Evolutionary conservation across 148 eudicot genomes (phyloP).

Genomic region (Fallopia convolvulus): DNA sequence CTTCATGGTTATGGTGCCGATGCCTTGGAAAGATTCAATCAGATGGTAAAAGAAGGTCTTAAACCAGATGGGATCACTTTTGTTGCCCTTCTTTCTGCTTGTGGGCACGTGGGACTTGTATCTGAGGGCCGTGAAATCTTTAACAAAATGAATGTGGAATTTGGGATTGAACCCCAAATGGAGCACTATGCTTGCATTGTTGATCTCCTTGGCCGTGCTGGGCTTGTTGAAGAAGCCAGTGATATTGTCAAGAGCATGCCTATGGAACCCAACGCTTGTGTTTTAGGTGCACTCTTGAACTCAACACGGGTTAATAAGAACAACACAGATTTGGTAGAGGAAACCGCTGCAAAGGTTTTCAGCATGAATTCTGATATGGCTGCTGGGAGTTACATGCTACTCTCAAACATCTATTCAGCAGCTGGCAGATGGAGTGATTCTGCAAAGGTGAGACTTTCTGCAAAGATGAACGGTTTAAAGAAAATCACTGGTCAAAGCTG

Average conservation of each 20-base stretch:
- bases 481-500: constrained; percentile 81
- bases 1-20: constrained; percentile 24
- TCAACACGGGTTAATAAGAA: constrained; percentile 27
- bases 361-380: constrained; percentile 37
- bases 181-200: constrained; percentile 32
- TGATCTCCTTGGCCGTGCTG: constrained; percentile 37
- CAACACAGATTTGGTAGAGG: constrained; percentile 50
- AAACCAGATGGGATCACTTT: constrained; percentile 31
- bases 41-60: constrained; percentile 17
- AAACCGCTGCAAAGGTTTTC: constrained; percentile 60
- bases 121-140: constrained; percentile 26
- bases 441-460: constrained; percentile 50
- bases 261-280: constrained; percentile 30
- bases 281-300: background rate
- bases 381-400: constrained; percentile 43
- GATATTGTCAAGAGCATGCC: constrained; percentile 16
- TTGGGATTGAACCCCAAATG: constrained; percentile 19
- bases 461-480: constrained; percentile 52
- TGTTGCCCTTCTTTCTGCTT: constrained; percentile 30
- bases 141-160: constrained; percentile 20
- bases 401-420: constrained; percentile 79
- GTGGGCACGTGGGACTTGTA: constrained; percentile 32
- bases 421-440: constrained; percentile 67
- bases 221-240: constrained; percentile 26
- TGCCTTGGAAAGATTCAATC: constrained; percentile 25